Evolutionary conservation across 495 filamentous ascomycete species (phyloP).

Genomic region (Aspergillus sclerotiicarbonarius): DNA sequence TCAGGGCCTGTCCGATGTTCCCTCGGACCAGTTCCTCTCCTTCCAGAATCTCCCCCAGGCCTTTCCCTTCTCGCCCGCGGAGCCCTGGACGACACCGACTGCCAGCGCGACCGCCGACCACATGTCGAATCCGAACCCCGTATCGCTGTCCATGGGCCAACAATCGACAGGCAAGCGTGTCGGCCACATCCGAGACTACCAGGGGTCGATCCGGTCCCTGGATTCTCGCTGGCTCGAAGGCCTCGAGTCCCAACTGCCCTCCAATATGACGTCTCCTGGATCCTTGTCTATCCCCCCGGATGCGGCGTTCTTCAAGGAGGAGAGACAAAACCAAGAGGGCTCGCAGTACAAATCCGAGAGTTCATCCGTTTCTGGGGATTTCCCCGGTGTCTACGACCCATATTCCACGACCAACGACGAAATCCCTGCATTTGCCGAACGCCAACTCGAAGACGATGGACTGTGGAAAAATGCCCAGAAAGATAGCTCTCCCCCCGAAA

Average conservation of each 20-base stretch:
- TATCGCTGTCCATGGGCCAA: constrained; percentile 25
- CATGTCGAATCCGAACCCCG: constrained; percentile 21
- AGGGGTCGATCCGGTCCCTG: constrained; percentile 32
- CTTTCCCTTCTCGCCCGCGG: constrained; percentile 32
- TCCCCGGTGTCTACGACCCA: constrained; percentile 36
- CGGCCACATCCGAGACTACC: constrained; percentile 23
- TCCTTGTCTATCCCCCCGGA: constrained; percentile 25
- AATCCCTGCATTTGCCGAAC: constrained; percentile 30
- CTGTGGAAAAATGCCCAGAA: constrained; percentile 34
- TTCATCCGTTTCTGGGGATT: constrained; percentile 40
- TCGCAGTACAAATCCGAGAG: constrained; percentile 43
- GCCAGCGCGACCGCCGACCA: constrained; percentile 21
- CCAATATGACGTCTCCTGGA: constrained; percentile 29
- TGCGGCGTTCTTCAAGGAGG: constrained; percentile 20
- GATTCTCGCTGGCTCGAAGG: constrained; percentile 40
- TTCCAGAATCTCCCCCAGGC: constrained; percentile 37
- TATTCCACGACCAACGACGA: constrained; percentile 41
- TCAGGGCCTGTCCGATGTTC: constrained; percentile 34
- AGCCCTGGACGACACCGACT: constrained; percentile 32
- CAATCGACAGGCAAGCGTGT: constrained; percentile 25
- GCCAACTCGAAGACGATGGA: constrained; percentile 32
- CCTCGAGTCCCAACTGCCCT: constrained; percentile 37
- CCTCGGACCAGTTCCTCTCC: constrained; percentile 31
- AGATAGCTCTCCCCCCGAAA: constrained; percentile 25
- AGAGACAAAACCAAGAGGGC: constrained; percentile 24